Evolutionary conservation across 1,284 basidiomycete species (phyloP).

Genomic region (Baeospora myosura): DNA sequence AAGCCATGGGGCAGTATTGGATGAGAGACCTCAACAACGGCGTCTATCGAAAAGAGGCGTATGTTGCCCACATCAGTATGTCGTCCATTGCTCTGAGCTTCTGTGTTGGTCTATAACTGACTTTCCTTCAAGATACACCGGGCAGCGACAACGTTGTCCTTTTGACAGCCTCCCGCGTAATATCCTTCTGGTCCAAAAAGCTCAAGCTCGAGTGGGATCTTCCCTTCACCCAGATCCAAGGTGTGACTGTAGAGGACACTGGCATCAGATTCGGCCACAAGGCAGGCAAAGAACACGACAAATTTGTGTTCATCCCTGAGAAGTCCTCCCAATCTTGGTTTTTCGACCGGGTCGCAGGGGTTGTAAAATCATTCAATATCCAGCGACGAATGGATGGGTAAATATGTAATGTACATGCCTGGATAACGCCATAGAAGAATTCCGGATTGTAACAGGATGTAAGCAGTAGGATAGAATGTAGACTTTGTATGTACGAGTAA

Average conservation of each 20-base stretch:
- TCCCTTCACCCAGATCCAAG: slow-evolving; percentile 80
- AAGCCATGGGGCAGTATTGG: slow-evolving; percentile 95
- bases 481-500: slow-evolving; percentile 17
- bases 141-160: slow-evolving; percentile 82
- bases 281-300: slow-evolving; percentile 62
- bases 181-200: slow-evolving; percentile 83
- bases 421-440: background rate
- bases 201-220: slow-evolving; percentile 91
- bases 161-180: slow-evolving; percentile 70
- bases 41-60: slow-evolving; percentile 75
- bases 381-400: slow-evolving; percentile 59
- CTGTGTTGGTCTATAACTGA: slow-evolving; percentile 6
- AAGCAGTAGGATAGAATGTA: slow-evolving; percentile 1
- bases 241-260: slow-evolving; percentile 82
- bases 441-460: background rate
- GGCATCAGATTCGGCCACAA: slow-evolving; percentile 85
- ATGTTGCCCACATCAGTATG: slow-evolving; percentile 88
- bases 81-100: slow-evolving; percentile 2
- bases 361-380: slow-evolving; percentile 70
- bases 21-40: slow-evolving; percentile 89
- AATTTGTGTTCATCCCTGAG: slow-evolving; percentile 70
- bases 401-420: slow-evolving; percentile 8
- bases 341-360: slow-evolving; percentile 63
- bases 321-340: slow-evolving; percentile 71
- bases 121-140: slow-evolving; percentile 49